Base-by-base conservation (phyloP, 116 monocot genomes). In the Phalaenopsis hybrid region DNA sequence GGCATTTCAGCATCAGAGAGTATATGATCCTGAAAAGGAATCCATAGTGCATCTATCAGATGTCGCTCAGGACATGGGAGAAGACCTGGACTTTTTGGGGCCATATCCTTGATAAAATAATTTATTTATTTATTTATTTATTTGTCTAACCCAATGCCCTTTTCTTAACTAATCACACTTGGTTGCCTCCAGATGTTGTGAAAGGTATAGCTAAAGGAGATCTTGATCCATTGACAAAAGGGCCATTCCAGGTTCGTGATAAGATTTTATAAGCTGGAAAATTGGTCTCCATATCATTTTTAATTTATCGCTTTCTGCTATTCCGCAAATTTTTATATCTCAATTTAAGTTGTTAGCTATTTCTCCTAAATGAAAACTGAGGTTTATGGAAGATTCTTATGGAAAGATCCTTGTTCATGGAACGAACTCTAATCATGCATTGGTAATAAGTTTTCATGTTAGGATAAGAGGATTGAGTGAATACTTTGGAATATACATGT, bases 1-100 rank as follows among this genome's bases (percentile, higher is more conserved):
- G 93, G 90, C 95, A 75, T 99, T 99, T 86, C 90, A 82, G 70
- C 89, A 93, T 86, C 98, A 99, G 68, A 87, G 95, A 70, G 98
- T 99, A 80, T 99, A 99, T 88, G 90, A 99, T 86, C 98, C 92
- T 61, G 61, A 55, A 44, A 87, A 79, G 63, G 87, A 92, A 85
- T 89, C 89, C 80, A 91, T 93, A 78, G 89, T 89, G 70, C 98
- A 93, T 83, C 78, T 99, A 59, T 84, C 87, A 31, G 85, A 90
- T 28, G 59, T 92, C 76, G 82, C 95, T 83, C 65, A 83, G 49
- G 88, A 76, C 55, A 61, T 85, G 79, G 79, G 44, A 34, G 75
- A 75, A 55, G 95, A 98, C 44, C 90, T 89, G 81, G 93, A 99
- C n/a, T 99, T 93, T 88, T 85, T 99, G 63, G 98, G 98, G 78